Evolutionary conservation across 495 filamentous ascomycete species (phyloP).

Genomic region (Ramalina intermedia): DNA sequence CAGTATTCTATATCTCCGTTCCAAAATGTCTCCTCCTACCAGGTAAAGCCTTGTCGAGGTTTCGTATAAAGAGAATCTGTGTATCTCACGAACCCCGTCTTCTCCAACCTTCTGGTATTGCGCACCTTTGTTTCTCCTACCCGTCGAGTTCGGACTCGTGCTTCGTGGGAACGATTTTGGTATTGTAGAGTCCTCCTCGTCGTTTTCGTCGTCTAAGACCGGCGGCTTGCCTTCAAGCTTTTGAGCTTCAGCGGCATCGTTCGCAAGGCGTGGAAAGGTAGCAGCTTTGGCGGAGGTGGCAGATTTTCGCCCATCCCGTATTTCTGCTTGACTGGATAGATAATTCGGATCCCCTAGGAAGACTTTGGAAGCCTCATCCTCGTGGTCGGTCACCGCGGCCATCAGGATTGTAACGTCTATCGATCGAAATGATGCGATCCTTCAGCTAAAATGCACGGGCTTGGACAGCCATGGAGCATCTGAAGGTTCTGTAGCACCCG

Average conservation of each 20-base stretch:
- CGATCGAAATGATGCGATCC: no score
- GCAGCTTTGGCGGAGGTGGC: no score
- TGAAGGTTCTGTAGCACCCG: no score
- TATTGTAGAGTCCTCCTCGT: constrained; percentile 50
- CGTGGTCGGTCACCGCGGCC: no score
- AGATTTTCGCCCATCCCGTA: no score
- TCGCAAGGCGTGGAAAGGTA: constrained; percentile 22
- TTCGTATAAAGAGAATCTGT: constrained; percentile 91
- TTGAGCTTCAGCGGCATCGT: constrained; percentile 21
- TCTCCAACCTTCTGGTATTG: constrained; percentile 46
- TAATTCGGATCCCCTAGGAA: no score
- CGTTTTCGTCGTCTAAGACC: constrained; percentile 32
- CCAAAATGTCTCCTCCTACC: constrained; percentile 77
- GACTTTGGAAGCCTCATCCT: no score
- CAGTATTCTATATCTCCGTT: constrained; percentile 76
- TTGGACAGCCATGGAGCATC: no score
- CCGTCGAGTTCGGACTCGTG: constrained; percentile 36
- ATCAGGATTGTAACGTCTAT: no score
- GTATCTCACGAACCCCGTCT: constrained; percentile 70
- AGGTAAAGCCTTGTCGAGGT: constrained; percentile 86
- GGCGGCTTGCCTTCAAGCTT: constrained; percentile 13
- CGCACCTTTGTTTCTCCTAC: constrained; percentile 34
- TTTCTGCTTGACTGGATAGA: no score
- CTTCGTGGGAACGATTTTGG: constrained; percentile 51
- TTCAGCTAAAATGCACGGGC: no score